Evolutionary conservation across 1,284 basidiomycete species (phyloP).

Genomic region (Cryptococcus wingfieldii): DNA sequence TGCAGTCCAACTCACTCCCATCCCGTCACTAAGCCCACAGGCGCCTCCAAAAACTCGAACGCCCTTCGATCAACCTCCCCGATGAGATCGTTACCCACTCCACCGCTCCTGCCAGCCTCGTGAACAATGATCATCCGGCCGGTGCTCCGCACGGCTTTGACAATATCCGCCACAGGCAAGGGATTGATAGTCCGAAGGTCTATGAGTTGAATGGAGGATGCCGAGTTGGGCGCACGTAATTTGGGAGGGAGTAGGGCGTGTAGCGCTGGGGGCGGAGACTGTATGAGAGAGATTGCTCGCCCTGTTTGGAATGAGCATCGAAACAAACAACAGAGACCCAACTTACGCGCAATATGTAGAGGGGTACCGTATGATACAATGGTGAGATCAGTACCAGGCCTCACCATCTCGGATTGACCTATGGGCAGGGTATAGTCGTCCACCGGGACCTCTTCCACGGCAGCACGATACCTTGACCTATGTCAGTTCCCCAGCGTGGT

Average conservation of each 20-base stretch:
- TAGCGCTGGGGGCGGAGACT: slow-evolving; percentile 61
- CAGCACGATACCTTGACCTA: slow-evolving; percentile 32
- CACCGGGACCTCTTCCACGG: slow-evolving; percentile 82
- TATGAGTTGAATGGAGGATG: slow-evolving; percentile 68
- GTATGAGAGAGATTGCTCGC: slow-evolving; percentile 40
- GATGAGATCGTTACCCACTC: slow-evolving; percentile 80
- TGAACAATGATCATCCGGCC: slow-evolving; percentile 84
- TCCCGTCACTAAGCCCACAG: slow-evolving; percentile 76
- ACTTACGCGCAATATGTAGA: slow-evolving; percentile 78
- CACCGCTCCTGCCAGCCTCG: slow-evolving; percentile 77
- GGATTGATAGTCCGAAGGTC: slow-evolving; percentile 86
- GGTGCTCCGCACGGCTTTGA: slow-evolving; percentile 76
- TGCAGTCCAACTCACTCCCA: slow-evolving; percentile 72
- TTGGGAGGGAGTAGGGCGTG: slow-evolving; percentile 64
- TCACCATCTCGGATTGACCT: slow-evolving; percentile 69
- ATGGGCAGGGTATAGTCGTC: slow-evolving; percentile 82
- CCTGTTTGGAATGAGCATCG: slow-evolving; percentile 53
- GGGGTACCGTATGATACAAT: slow-evolving; percentile 89
- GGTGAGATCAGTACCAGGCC: slow-evolving; percentile 74
- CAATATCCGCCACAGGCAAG: slow-evolving; percentile 75
- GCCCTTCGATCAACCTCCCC: slow-evolving; percentile 80
- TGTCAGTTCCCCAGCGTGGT: background rate
- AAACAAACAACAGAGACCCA: no score
- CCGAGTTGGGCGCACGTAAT: slow-evolving; percentile 60
- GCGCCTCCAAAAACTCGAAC: slow-evolving; percentile 80